phyloP scores from a whole-genome alignment of 306 rosid species.

The Trifolium dubium region DNA sequence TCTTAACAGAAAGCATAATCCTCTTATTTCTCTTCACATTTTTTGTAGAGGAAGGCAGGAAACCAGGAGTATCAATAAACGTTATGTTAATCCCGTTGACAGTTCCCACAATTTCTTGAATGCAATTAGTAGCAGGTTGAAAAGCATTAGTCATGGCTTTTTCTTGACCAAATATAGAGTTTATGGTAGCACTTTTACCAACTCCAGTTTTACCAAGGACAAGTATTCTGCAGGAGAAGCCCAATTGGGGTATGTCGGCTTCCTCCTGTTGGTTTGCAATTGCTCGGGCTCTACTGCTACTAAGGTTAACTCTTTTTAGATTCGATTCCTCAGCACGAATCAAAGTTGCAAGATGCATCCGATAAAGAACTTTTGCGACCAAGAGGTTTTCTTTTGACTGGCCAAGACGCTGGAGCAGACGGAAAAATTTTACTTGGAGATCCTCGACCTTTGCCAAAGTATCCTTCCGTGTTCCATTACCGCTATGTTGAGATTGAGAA shows the following conservation, averaged over 20 bases:
- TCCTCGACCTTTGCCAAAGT: constrained; percentile 67
- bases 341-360: constrained; percentile 89
- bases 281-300: constrained; percentile 55
- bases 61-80: constrained; percentile 93
- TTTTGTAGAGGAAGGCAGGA: constrained; percentile 62
- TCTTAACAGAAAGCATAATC: constrained; percentile 76
- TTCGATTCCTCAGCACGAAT: constrained; percentile 76
- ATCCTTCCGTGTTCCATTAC: constrained; percentile 51
- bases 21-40: constrained; percentile 80
- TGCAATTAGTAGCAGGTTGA: constrained; percentile 81
- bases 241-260: constrained; percentile 57
- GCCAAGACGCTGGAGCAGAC: constrained; percentile 67
- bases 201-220: constrained; percentile 95
- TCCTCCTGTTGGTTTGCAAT: constrained; percentile 71
- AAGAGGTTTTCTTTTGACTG: constrained; percentile 71
- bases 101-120: constrained; percentile 80
- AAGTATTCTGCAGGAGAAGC: constrained; percentile 85
- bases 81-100: constrained; percentile 72
- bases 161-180: constrained; percentile 80
- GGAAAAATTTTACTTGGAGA: constrained; percentile 79
- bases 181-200: constrained; percentile 98
- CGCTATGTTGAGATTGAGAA: constrained; percentile 42
- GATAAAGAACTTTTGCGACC: constrained; percentile 83
- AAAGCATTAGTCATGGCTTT: constrained; percentile 84
- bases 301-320: constrained; percentile 63